Evolutionary conservation across 139 green algal species (phyloP), one percentile per base, ranked within the genome.

Genomic region (Trebouxia sp.): DNA sequence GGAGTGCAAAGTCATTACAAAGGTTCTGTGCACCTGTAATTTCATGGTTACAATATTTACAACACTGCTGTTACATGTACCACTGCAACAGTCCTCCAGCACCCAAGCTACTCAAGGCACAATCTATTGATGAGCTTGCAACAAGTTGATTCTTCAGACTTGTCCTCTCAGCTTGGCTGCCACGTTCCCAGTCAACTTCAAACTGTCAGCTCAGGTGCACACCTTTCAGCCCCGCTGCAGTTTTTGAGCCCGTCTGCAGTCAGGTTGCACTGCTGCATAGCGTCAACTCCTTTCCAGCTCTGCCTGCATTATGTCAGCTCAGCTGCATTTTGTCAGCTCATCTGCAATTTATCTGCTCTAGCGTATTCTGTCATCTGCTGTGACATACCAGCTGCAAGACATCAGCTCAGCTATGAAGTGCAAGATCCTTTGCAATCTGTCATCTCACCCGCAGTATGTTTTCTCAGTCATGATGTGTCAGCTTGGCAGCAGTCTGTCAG

Each of bases 401-500:
- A 24, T 65, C 53, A 65, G 53, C 53, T 65, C 32, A 24, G 53
- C 53, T n/a, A n/a, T n/a, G n/a, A n/a, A n/a, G n/a, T n/a, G n/a
- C n/a, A n/a, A n/a, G n/a, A n/a, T n/a, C n/a, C n/a, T n/a, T n/a
- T 35, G 53, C 53, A 65, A 24, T 67, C 56, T 67, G 56, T 67
- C 39, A 67, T n/a, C 56, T 67, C 3, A n/a, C 56, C 14, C 8
- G 15, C 53, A 65, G 30, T 65, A 62, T 65, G 53, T 65, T 24
- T 35, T 20, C 53, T 65, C 32, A 24, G 53, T 24, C 30, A 24
- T 24, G 32, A 24, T 67, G 28, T 67, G 56, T 67, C 39, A 67
- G 56, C 56, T 67, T n/a, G n/a, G n/a, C n/a, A n/a, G n/a, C 3
- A 38, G 56, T 67, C 56, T 67, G 56, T 67, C 56, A 67, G 56